Percentiles rank a stretch among this genome's conserved stretches.
phyloP scores from a whole-genome alignment of 75 land plant species.

The Sequoia sempervirens region DNA sequence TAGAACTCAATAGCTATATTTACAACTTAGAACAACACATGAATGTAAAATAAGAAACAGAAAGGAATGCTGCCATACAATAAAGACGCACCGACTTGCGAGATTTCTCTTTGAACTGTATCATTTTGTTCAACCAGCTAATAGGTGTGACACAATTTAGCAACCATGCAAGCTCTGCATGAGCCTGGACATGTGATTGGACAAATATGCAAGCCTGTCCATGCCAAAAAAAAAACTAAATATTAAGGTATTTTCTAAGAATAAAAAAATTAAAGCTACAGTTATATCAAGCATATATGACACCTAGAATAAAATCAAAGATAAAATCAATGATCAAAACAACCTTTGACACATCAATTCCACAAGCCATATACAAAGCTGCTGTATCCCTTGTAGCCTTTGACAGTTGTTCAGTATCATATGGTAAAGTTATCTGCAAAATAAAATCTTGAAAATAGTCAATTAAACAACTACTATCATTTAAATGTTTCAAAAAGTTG shows the following conservation, averaged over 20 bases:
- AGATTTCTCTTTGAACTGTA: constrained; percentile 96
- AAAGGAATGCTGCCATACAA: constrained; percentile 10
- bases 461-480: neutral
- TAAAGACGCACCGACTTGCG: constrained; percentile 67
- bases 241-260: neutral
- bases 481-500: neutral
- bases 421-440: constrained; percentile 82
- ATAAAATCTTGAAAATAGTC: neutral
- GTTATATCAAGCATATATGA: neutral
- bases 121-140: constrained; percentile 90
- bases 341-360: constrained; percentile 91
- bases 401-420: constrained; percentile 62
- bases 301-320: neutral
- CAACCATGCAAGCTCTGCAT: constrained; percentile 91
- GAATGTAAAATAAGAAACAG: neutral
- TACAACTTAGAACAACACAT: neutral
- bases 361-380: constrained; percentile 95
- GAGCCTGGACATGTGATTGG: constrained; percentile 93
- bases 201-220: constrained; percentile 88
- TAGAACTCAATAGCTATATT: neutral
- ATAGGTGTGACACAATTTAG: constrained; percentile 87
- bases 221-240: neutral
- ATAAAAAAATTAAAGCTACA: neutral
- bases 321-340: neutral
- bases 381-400: constrained; percentile 79